Percentiles rank a stretch among this genome's conserved stretches.
phyloP scores from a whole-genome alignment of 2,329 filamentous ascomycete genomes.

The Berkeleyomyces basicola region DNA sequence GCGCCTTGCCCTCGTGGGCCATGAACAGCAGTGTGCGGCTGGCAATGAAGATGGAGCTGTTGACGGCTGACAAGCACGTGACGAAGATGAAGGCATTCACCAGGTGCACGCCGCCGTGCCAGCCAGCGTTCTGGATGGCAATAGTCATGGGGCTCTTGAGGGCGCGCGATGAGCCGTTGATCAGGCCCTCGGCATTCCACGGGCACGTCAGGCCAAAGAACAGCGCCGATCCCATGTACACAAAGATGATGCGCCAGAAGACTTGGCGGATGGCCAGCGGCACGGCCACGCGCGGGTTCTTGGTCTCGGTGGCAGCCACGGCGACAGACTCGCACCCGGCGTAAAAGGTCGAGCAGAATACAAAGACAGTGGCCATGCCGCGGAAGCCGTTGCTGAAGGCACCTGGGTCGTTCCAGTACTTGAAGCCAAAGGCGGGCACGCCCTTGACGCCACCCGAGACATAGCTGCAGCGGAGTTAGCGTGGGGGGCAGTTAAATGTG shows the following conservation, averaged over 20 bases:
- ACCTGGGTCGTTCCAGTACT: slow-evolving; percentile 56
- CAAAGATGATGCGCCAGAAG: slow-evolving; percentile 44
- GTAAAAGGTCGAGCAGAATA: slow-evolving; percentile 55
- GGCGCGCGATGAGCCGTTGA: slow-evolving; percentile 44
- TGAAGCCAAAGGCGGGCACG: slow-evolving; percentile 42
- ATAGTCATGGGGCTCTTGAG: slow-evolving; percentile 59
- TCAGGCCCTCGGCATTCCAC: slow-evolving; percentile 45
- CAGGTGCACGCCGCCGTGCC: slow-evolving; percentile 54
- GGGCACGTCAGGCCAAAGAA: slow-evolving; percentile 63
- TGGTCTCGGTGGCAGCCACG: slow-evolving; percentile 45
- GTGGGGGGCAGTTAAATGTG: neutral
- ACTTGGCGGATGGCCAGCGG: slow-evolving; percentile 43
- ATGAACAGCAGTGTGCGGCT: slow-evolving; percentile 61
- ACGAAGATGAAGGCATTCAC: slow-evolving; percentile 65
- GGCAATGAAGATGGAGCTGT: slow-evolving; percentile 62
- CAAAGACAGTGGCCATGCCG: slow-evolving; percentile 47
- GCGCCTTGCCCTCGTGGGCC: slow-evolving; percentile 57
- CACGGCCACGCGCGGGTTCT: slow-evolving; percentile 38
- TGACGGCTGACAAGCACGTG: slow-evolving; percentile 55
- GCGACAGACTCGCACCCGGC: slow-evolving; percentile 49
- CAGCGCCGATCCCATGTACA: slow-evolving; percentile 54
- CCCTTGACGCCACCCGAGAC: slow-evolving; percentile 50
- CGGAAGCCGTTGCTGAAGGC: slow-evolving; percentile 53
- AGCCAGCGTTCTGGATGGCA: slow-evolving; percentile 57
- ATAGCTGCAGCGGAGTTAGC: slow-evolving; percentile 26